Base-by-base conservation (phyloP, 2,329 filamentous ascomycete genomes). In the Magnaporthiopsis rhizophila region DNA sequence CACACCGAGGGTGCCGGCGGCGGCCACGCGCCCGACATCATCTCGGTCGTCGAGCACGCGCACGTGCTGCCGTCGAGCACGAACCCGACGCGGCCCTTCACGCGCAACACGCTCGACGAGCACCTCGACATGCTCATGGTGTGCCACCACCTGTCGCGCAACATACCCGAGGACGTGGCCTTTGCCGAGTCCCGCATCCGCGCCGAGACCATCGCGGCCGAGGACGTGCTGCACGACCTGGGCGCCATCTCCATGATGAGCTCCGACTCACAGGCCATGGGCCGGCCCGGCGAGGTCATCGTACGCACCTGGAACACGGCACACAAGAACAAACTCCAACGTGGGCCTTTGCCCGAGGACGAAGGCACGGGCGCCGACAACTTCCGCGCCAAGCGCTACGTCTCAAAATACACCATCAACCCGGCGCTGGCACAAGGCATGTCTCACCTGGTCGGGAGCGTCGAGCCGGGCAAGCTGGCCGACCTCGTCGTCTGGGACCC, bases 81-180 rank as follows among this genome's bases (percentile, higher is more conserved):
- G 0, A 98, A 97, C 74, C 94, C 94, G 0, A 98, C 94, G 1
- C 83, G 93, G 2, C 94, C 94, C 0, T 97, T 88, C 76, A 98
- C 94, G 1, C 82, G 83, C 68, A 97, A 98, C 79, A 98, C 94
- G 0, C 84, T 98, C 0, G 94, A 97, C 72, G 94, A 98, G 77
- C 94, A 98, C 77, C 85, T 97, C 18, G 94, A 98, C 78, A 98
- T 98, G 94, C 80, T 97, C 60, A 97, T 97, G 94, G 92, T 97
- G 53, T 98, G 94, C 80, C 94, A 98, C 76, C 94, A 98, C 73
- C 81, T 98, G 12, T 92, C 88, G 63, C 91, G 91, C 76, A 88
- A 97, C 76, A 97, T 97, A 66, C 91, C 93, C 65, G 94, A 98
- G 78, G 94, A 98, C 74, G 89, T 98, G 18, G 92, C 93, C 1